A percentile compares a stretch with the other conserved stretches of the same genome.
Conservation (phyloP, 1,284 basidiomycete species). For the Cutaneotrichosporon spelunceum region DNA sequence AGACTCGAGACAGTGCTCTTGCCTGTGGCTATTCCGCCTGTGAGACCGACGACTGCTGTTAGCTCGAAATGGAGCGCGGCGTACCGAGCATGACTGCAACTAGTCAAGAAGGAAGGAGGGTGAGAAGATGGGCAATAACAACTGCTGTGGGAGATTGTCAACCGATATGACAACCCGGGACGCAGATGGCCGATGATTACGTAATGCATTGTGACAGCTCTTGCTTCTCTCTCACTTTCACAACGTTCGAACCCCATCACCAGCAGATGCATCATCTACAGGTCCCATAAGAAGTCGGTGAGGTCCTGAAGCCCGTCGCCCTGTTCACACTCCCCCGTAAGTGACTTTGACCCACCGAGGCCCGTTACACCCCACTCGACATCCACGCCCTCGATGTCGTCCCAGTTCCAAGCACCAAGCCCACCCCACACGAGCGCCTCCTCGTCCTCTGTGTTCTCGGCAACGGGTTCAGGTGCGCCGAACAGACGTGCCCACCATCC, state of each 20-base stretch:
- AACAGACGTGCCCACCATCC: slow-evolving; percentile 33
- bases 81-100: slow-evolving; percentile 10
- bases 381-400: slow-evolving; percentile 49
- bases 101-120: not conserved
- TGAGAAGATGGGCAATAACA: not conserved
- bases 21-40: slow-evolving; percentile 87
- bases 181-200: not conserved
- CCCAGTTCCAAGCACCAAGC: slow-evolving; percentile 43
- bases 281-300: slow-evolving; percentile 34
- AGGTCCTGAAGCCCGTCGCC: slow-evolving; percentile 44
- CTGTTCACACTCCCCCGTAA: slow-evolving; percentile 7
- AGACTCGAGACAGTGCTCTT: slow-evolving; percentile 87
- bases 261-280: slow-evolving; percentile 13
- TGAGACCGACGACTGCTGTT: slow-evolving; percentile 74
- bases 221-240: not conserved
- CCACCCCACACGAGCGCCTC: slow-evolving; percentile 46
- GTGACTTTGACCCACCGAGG: slow-evolving; percentile 27
- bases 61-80: not conserved
- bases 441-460: slow-evolving; percentile 32
- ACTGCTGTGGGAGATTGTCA: not conserved
- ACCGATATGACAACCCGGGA: not conserved
- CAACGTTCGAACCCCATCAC: not conserved
- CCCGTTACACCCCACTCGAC: slow-evolving; percentile 38
- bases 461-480: slow-evolving; percentile 22
- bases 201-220: not conserved